Evolutionary conservation across 1,284 basidiomycete species (phyloP).

Genomic region (Irpex sp.): DNA sequence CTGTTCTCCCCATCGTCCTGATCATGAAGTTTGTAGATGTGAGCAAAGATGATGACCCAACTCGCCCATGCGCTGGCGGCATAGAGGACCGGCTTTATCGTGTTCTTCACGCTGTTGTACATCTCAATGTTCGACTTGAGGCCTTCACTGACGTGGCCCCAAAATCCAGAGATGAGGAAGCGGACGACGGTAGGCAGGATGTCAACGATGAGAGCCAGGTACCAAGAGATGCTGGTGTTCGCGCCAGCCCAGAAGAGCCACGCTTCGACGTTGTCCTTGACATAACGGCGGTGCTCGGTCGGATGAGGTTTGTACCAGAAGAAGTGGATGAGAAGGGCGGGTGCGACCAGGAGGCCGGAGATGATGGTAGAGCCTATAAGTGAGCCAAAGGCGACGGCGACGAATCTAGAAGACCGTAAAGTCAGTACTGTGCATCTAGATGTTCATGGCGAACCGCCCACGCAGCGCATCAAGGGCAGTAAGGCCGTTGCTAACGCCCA

Average conservation of each 20-base stretch:
- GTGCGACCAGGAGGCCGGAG: constrained; percentile 54
- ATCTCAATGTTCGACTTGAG: constrained; percentile 65
- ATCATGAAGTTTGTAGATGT: constrained; percentile 57
- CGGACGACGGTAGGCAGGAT: constrained; percentile 54
- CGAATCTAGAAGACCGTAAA: constrained; percentile 36
- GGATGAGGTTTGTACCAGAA: constrained; percentile 63
- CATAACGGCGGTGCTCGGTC: constrained; percentile 51
- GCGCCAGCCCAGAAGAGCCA: constrained; percentile 80
- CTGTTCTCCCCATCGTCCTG: constrained; percentile 37
- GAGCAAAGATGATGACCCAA: constrained; percentile 66
- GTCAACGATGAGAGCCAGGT: constrained; percentile 66
- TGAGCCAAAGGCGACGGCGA: constrained; percentile 64
- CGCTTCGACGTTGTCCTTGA: constrained; percentile 65
- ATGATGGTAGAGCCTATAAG: constrained; percentile 68
- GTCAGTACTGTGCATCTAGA: neutral
- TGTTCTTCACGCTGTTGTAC: constrained; percentile 66
- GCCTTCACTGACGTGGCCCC: constrained; percentile 72
- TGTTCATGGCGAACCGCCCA: neutral
- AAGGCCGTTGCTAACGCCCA: neutral
- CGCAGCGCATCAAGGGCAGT: neutral
- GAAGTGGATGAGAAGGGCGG: constrained; percentile 61
- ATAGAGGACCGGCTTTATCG: constrained; percentile 65
- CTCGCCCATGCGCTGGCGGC: constrained; percentile 63
- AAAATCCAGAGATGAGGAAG: constrained; percentile 50
- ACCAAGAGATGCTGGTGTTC: constrained; percentile 74